Percentiles rank a stretch among this genome's conserved stretches.
Evolutionary conservation across 2,329 filamentous ascomycete genomes (phyloP).

Genomic region (Microcyclospora tardicrescens): DNA sequence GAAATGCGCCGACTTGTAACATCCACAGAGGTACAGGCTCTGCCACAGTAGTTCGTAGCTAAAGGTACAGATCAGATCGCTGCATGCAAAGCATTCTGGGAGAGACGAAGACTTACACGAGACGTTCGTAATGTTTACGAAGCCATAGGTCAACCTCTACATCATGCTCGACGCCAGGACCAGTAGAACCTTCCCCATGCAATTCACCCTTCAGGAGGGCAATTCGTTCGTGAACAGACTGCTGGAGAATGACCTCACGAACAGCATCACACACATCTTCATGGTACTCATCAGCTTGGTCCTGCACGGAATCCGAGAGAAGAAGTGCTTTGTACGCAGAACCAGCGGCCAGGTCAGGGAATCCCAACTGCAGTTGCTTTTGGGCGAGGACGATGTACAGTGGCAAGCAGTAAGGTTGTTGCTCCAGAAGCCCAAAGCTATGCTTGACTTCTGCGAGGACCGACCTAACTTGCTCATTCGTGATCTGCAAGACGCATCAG

Average conservation of each 20-base stretch:
- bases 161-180: constrained; percentile 13
- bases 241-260: constrained; percentile 10
- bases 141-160: constrained; percentile 37
- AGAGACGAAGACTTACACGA: constrained; percentile 9
- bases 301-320: constrained; percentile 64
- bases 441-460: neutral
- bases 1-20: constrained; percentile 50
- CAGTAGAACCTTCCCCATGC: constrained; percentile 11
- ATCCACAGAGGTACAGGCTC: constrained; percentile 47
- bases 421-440: constrained; percentile 1
- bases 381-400: constrained; percentile 46
- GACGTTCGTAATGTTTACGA: constrained; percentile 13
- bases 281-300: constrained; percentile 74
- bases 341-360: constrained; percentile 78
- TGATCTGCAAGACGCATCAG: neutral
- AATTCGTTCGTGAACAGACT: constrained; percentile 27
- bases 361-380: constrained; percentile 61
- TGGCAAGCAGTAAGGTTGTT: constrained; percentile 8
- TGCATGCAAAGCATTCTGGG: too few relatives aligned
- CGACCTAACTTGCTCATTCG: neutral
- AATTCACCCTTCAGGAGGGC: constrained; percentile 16
- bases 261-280: constrained; percentile 27
- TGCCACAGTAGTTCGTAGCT: constrained; percentile 26
- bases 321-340: constrained; percentile 88
- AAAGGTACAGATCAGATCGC: constrained; percentile 1